phyloP scores from a whole-genome alignment of 202 grass and related monocot species.

The Hordeum pubiflorum region DNA sequence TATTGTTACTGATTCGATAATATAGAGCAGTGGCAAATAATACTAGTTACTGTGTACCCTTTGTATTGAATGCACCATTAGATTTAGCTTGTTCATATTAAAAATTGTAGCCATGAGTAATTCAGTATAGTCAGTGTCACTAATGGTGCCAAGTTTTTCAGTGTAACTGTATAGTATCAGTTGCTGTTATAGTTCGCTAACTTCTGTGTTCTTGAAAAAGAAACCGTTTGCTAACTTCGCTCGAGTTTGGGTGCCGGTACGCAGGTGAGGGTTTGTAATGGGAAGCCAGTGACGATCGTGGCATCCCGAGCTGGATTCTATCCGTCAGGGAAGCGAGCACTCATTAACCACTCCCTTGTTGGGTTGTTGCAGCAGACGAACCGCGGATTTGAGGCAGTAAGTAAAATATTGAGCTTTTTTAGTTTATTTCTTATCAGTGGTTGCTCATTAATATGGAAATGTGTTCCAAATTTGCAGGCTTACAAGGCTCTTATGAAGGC shows the following conservation, averaged over 20 bases:
- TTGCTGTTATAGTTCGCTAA: neutral
- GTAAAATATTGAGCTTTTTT: constrained; percentile 10
- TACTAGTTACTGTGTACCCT: neutral
- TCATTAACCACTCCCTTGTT: constrained; percentile 67
- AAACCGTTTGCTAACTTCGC: neutral
- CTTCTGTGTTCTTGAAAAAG: neutral
- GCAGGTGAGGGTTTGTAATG: constrained; percentile 83
- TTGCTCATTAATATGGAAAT: constrained; percentile 17
- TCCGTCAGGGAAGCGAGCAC: constrained; percentile 57
- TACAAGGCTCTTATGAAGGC: constrained; percentile 94
- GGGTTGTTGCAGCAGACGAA: constrained; percentile 76
- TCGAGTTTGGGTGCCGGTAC: neutral
- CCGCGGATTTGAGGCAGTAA: constrained; percentile 80
- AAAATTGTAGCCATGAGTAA: neutral
- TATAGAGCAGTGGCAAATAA: neutral
- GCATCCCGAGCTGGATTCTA: constrained; percentile 75
- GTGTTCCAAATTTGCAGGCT: constrained; percentile 46
- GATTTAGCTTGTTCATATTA: neutral
- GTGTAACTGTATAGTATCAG: neutral
- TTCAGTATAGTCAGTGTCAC: neutral
- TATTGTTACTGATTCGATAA: neutral
- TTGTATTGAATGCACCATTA: neutral
- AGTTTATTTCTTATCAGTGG: neutral
- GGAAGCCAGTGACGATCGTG: constrained; percentile 75
- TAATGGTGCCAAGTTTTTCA: neutral